Base-by-base conservation (phyloP, 192 early-diverging fungal genomes). In the Fimicolochytrium jonesii region DNA sequence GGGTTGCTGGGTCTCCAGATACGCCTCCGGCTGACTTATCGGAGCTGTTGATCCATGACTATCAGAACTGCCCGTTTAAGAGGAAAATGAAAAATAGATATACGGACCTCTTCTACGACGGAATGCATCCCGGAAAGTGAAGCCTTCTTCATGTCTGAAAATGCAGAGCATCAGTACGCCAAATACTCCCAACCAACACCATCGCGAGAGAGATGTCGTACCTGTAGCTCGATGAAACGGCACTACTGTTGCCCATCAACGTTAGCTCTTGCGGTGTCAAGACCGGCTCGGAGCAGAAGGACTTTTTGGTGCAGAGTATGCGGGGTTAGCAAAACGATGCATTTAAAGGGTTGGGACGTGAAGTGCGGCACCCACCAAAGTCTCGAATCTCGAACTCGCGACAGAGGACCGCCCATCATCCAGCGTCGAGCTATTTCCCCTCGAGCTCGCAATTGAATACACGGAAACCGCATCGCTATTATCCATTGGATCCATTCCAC, bases 271-370 rank as follows among this genome's bases (percentile, higher is more conserved):
- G 69, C 17, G 69, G 73, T 4, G 79, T 81, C 35, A 81, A 48
- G 2, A 81, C 69, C 1, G 79, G 79, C 32, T 81, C 79, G 6
- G 79, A 73, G 58, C 68, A 81, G 42, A 81, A 78, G 2, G 73
- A 75, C 79, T 81, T 30, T 1, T 18, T 0, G 4, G 43, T 33
- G 20, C 26, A 44, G 31, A 5, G 53, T 23, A 48, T 69, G 7
- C 61, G 30, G 20, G 11, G 22, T 34, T 17, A n/a, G 20, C 18
- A 36, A 60, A 45, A 31, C 23, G n/a, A n/a, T n/a, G n/a, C n/a
- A n/a, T n/a, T n/a, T n/a, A n/a, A n/a, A n/a, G n/a, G n/a, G n/a
- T n/a, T n/a, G n/a, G n/a, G n/a, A n/a, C n/a, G n/a, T n/a, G n/a
- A n/a, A n/a, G n/a, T 39, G 31, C 33, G n/a, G 33, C 32, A 35